Base-by-base conservation (phyloP, 2,329 filamentous ascomycete species). In the Diplodia mutila region DNA sequence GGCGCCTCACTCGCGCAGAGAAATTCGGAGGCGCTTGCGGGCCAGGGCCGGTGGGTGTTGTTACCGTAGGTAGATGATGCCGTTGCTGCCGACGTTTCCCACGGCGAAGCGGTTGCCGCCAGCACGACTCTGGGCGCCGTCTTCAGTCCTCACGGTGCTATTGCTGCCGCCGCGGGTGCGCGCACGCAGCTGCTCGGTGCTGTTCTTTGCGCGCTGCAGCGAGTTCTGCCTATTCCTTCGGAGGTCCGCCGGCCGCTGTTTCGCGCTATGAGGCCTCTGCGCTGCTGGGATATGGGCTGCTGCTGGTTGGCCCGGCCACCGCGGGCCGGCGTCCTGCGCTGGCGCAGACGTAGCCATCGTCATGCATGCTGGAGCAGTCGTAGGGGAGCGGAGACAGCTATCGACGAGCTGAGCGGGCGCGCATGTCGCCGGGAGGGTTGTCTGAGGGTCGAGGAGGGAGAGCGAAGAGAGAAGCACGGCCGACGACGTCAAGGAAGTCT, bases 21-120 rank as follows among this genome's bases (percentile, higher is more conserved):
- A 63, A 63, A 54, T 46, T 37, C 32, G 32, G 55, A 59, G 66
- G 54, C 27, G 23, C 21, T 4, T 66, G 42, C 53, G 34, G 21
- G 57, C 18, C 55, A 29, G 34, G 61, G 29, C 23, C 3, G 37
- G 53, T 27, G 57, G n/a, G n/a, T 52, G 53, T 27, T 74, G 53
- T 32, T 80, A 82, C 76, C 81, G 80, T 67, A 83, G 76, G 71
- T 83, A 84, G 65, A 84, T 79, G 65, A 80, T 79, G 69, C 82
- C 82, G 74, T 81, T 79, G 72, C 81, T 79, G 37, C 66, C 66
- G 61, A 84, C 79, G 72, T 83, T 83, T 34, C 78, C 80, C 32
- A 84, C 82, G 3, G 81, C 82, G 72, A 83, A 83, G 67, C 79
- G 75, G 27, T 78, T 77, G 14, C 61, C 61, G 18, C 57, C 57